Conservation (phyloP, 1,284 basidiomycete genomes). For the Malassezia brasiliensis region DNA sequence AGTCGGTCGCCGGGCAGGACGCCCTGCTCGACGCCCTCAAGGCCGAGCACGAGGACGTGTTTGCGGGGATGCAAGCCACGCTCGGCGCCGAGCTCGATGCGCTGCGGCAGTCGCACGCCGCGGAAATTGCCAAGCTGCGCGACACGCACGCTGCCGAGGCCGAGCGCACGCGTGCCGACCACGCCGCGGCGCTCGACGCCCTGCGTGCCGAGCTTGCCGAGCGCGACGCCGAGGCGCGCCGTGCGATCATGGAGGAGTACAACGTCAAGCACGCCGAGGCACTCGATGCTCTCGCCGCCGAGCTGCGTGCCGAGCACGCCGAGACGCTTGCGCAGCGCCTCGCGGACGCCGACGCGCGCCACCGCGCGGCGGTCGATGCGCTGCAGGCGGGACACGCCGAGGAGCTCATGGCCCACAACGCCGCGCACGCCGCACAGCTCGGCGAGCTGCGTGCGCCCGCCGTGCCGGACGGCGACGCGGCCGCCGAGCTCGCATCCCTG, state of each 20-base stretch:
- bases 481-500: not conserved
- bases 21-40: not conserved
- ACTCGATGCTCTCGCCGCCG: slow-evolving; percentile 12
- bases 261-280: not conserved
- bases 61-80: not conserved
- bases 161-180: not conserved
- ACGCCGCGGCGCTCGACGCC: slow-evolving; percentile 13
- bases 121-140: not conserved
- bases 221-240: not conserved
- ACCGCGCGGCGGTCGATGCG: slow-evolving; percentile 13
- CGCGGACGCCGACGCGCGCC: not conserved
- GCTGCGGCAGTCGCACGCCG: not conserved
- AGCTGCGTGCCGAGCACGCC: slow-evolving; percentile 18
- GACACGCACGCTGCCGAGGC: not conserved
- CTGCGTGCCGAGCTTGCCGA: slow-evolving; percentile 9
- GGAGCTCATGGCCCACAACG: slow-evolving; percentile 18
- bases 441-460: not conserved
- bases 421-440: not conserved
- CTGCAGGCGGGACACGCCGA: slow-evolving; percentile 23
- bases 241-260: not conserved
- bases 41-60: not conserved
- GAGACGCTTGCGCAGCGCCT: not conserved
- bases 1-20: slow-evolving; percentile 14
- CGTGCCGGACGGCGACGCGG: not conserved
- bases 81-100: not conserved